A percentile compares a stretch with the other conserved stretches of the same genome.
These are phyloP conservation scores for Carex cristatella DNA, from an alignment of 176 grass and related monocot genomes.

Conservation along the genomic window DNA sequence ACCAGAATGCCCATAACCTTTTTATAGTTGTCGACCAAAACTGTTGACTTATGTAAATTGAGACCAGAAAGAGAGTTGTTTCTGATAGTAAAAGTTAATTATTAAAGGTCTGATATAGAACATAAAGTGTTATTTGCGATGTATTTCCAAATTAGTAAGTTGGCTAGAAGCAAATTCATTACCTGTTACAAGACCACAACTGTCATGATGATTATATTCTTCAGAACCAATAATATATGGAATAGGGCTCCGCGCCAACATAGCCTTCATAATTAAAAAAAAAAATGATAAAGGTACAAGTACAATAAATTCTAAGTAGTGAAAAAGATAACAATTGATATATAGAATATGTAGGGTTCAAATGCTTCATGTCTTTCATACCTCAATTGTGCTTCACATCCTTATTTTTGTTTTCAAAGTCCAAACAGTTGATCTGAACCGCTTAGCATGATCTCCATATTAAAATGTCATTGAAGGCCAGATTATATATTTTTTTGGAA, in stretches of 20 bases:
- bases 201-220: slow-evolving; percentile 69
- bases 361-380: too few species aligned
- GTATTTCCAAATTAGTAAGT: not conserved
- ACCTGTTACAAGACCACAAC: slow-evolving; percentile 62
- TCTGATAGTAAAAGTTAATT: not conserved
- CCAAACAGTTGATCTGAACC: too few species aligned
- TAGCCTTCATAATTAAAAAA: slow-evolving; percentile 37
- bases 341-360: too few species aligned
- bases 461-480: too few species aligned
- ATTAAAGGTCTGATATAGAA: not conserved
- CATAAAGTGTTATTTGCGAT: not conserved
- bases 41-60: not conserved
- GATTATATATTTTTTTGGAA: too few species aligned
- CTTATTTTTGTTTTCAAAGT: too few species aligned
- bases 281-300: not conserved
- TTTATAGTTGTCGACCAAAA: not conserved
- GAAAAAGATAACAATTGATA: not conserved
- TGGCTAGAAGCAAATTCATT: slow-evolving; percentile 1
- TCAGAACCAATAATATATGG: slow-evolving; percentile 83
- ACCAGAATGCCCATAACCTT: not conserved
- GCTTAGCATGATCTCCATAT: too few species aligned
- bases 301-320: not conserved
- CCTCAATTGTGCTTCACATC: too few species aligned
- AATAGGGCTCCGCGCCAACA: slow-evolving; percentile 34
- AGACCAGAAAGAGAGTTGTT: not conserved